Percentiles rank a stretch among this genome's conserved stretches.
phyloP scores from a whole-genome alignment of 805 yeast species.

The Kluyveromyces nonfermentans region DNA sequence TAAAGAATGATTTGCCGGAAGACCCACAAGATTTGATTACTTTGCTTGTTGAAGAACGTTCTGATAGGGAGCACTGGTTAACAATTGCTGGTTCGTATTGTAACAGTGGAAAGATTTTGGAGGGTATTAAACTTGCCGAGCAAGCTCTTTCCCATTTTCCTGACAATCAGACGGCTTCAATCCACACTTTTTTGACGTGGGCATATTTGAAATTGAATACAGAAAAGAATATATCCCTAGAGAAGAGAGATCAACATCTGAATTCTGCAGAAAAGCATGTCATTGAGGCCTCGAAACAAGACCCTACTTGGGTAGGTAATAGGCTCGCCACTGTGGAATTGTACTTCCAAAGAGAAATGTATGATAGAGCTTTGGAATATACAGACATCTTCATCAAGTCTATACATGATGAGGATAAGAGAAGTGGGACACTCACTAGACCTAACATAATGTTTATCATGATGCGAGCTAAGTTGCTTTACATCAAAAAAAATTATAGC shows the following conservation, averaged over 20 bases:
- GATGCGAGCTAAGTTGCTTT: constrained; percentile 75
- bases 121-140: constrained; percentile 53
- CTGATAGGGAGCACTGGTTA: constrained; percentile 73
- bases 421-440: constrained; percentile 36
- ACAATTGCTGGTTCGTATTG: constrained; percentile 76
- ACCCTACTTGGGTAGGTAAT: constrained; percentile 38
- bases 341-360: constrained; percentile 46
- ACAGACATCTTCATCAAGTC: constrained; percentile 50
- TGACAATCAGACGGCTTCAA: constrained; percentile 34
- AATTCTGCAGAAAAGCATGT: constrained; percentile 36
- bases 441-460: constrained; percentile 66
- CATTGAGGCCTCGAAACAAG: constrained; percentile 40
- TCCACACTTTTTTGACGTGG: constrained; percentile 69
- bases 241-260: constrained; percentile 26
- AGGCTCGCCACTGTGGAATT: constrained; percentile 63
- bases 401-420: constrained; percentile 28
- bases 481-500: constrained; percentile 60
- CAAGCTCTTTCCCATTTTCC: constrained; percentile 43
- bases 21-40: constrained; percentile 78
- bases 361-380: constrained; percentile 61
- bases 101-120: constrained; percentile 44
- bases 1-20: constrained; percentile 75
- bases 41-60: constrained; percentile 71
- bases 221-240: constrained; percentile 12
- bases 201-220: constrained; percentile 43